Evolutionary conservation across 2,329 filamentous ascomycete genomes (phyloP).

Genomic region (Trichoderma oligosporum): DNA sequence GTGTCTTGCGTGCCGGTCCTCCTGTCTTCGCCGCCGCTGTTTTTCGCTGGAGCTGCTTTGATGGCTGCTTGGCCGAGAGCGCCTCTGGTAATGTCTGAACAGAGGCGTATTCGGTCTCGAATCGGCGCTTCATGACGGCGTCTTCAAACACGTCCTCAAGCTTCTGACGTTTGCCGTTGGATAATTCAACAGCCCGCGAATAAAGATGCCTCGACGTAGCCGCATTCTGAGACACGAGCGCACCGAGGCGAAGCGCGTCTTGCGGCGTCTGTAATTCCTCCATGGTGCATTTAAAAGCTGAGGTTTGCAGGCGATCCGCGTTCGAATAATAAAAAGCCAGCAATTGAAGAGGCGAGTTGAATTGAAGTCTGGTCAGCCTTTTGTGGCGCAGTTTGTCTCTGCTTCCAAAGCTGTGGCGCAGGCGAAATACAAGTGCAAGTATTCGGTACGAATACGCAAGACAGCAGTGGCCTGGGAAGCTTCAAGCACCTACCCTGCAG

Average conservation of each 20-base stretch:
- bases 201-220: conserved; percentile 33
- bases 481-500: background rate
- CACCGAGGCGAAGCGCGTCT: conserved; percentile 34
- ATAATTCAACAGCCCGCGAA: conserved; percentile 26
- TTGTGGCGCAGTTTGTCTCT: conserved; percentile 30
- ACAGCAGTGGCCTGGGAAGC: conserved; percentile 4
- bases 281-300: conserved; percentile 26
- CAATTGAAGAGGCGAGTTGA: conserved; percentile 8
- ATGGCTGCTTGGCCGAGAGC: conserved; percentile 75
- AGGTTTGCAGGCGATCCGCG: background rate
- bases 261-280: conserved; percentile 33
- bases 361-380: conserved; percentile 28
- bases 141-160: conserved; percentile 35
- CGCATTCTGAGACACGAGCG: conserved; percentile 36
- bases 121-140: conserved; percentile 43
- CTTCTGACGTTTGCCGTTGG: conserved; percentile 38
- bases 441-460: conserved; percentile 12
- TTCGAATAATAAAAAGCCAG: conserved; percentile 24
- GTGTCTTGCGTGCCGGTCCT: conserved; percentile 33
- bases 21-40: conserved; percentile 44
- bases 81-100: conserved; percentile 73
- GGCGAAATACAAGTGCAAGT: background rate
- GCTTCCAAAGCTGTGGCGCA: conserved; percentile 1
- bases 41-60: conserved; percentile 33
- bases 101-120: conserved; percentile 71